Percentiles rank a stretch among this genome's conserved stretches.
phyloP scores from a whole-genome alignment of 257 asterid species.

The Lavandula angustifolia region DNA sequence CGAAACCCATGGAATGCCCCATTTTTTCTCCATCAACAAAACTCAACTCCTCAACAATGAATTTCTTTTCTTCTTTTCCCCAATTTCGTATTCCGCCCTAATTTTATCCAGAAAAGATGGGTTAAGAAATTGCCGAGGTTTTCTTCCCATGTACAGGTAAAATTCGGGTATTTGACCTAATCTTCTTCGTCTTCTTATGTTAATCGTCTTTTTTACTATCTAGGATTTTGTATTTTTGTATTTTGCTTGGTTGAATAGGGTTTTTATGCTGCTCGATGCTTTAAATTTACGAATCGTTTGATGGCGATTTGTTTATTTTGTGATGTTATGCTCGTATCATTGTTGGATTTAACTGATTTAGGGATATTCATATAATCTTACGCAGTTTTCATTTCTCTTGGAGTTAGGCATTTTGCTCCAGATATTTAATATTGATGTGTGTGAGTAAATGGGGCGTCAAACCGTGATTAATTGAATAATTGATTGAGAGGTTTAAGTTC shows the following conservation, averaged over 20 bases:
- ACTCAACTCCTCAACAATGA: constrained; percentile 25
- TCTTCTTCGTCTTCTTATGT: too few species aligned
- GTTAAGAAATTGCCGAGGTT: constrained; percentile 14
- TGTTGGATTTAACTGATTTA: constrained; percentile 1
- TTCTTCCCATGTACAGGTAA: constrained; percentile 25
- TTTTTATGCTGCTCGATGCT: constrained; percentile 5
- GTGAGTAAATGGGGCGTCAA: constrained; percentile 13
- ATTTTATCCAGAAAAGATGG: constrained; percentile 25
- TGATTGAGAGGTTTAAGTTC: not conserved
- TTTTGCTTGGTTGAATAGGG: not conserved
- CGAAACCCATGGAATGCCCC: constrained; percentile 47
- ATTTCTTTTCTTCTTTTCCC: not conserved
- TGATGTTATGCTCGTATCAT: not conserved
- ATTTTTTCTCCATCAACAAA: constrained; percentile 18
- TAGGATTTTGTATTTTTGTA: not conserved
- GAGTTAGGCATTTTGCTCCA: constrained; percentile 23
- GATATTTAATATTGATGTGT: constrained; percentile 6
- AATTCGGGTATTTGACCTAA: not conserved
- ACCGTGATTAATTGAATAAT: constrained; percentile 19
- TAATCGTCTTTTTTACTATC: not conserved
- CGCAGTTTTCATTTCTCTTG: constrained; percentile 16
- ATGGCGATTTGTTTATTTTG: not conserved
- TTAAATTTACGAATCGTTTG: not conserved
- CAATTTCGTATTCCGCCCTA: constrained; percentile 24
- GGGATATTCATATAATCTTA: constrained; percentile 16